phyloP scores from a whole-genome alignment of 257 asterid genomes.

The Paulownia fortunei region DNA sequence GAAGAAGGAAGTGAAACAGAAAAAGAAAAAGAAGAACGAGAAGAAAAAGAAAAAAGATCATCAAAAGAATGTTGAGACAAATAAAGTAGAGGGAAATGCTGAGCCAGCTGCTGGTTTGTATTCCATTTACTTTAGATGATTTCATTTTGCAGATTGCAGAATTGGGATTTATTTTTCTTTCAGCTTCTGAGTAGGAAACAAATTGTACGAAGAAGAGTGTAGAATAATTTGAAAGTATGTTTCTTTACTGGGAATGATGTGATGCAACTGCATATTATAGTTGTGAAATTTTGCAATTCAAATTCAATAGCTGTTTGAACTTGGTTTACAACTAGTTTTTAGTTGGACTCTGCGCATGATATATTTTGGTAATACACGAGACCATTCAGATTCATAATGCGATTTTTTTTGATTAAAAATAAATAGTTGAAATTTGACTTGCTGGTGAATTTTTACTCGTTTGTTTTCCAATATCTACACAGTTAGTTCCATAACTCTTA shows the following conservation, averaged over 20 bases:
- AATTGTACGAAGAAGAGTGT: not conserved
- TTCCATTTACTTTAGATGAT: conserved; percentile 16
- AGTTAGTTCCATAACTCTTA: not conserved
- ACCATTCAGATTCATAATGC: not conserved
- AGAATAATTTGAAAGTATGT: not conserved
- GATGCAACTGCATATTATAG: conserved; percentile 11
- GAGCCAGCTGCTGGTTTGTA: conserved; percentile 60
- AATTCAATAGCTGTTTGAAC: not conserved
- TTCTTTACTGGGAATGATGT: not conserved
- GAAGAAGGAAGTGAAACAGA: conserved; percentile 44
- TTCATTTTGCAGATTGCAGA: conserved; percentile 3
- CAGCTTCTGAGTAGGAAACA: not conserved
- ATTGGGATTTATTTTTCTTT: not conserved
- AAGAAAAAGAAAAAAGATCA: conserved; percentile 48
- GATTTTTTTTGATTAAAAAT: not conserved
- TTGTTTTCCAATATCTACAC: not conserved
- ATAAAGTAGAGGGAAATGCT: conserved; percentile 37
- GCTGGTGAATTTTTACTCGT: not conserved
- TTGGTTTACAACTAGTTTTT: conserved; percentile 23
- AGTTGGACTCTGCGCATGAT: not conserved
- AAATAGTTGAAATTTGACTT: conserved; percentile 2
- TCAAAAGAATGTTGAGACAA: conserved; percentile 38
- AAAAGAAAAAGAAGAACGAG: conserved; percentile 45
- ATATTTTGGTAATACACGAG: conserved; percentile 1
- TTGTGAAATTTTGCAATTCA: not conserved